Base-by-base conservation (phyloP, 2,329 filamentous ascomycete species). In the Trichophyton mentagrophytes region DNA sequence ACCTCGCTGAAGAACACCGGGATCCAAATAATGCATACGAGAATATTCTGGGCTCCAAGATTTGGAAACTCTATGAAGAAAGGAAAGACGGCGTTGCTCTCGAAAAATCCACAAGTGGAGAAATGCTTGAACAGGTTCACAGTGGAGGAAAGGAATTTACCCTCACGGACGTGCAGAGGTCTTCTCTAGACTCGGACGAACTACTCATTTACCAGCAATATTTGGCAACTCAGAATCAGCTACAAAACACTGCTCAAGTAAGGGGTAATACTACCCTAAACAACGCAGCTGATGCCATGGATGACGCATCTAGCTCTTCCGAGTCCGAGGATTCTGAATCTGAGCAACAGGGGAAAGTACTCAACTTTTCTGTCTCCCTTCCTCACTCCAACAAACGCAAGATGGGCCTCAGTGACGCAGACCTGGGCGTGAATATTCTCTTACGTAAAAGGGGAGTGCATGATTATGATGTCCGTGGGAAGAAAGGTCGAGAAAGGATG, bases 391-490 rank as follows among this genome's bases (percentile, higher is more conserved):
- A 85, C 64, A 85, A 90, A 63, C 92, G 90, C 71, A 96, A 96
- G 72, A 82, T 92, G 25, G 89, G 88, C 0, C 78, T 95, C 44
- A 91, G 85, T 59, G 91, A 96, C 66, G 89, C 92, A 65, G 93
- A 97, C 67, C 79, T 97, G 2, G 93, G 93, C 17, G 85, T 97
- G 65, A 96, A 95, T 66, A 84, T 99, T 56, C 79, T 99, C 8
- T 80, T 97, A 46, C 89, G 93, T 66, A 87, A 88, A 66, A 95
- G 91, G 70, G 88, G 87, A 13, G 85, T 95, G n/a, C 89, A 93
- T 71, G 93, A 99, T 72, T 99, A 89, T 67, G 90, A 96, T 69
- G 87, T 96, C 1, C 82, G 90, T 46, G 88, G 88, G 40, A 96
- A 96, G 72, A 95, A 89, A 70, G 93, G 93, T 2, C 83, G 91